Percentiles rank a stretch among this genome's conserved stretches.
Evolutionary conservation across 1,284 basidiomycete species (phyloP).

Genomic region (Tilletia walkeri): DNA sequence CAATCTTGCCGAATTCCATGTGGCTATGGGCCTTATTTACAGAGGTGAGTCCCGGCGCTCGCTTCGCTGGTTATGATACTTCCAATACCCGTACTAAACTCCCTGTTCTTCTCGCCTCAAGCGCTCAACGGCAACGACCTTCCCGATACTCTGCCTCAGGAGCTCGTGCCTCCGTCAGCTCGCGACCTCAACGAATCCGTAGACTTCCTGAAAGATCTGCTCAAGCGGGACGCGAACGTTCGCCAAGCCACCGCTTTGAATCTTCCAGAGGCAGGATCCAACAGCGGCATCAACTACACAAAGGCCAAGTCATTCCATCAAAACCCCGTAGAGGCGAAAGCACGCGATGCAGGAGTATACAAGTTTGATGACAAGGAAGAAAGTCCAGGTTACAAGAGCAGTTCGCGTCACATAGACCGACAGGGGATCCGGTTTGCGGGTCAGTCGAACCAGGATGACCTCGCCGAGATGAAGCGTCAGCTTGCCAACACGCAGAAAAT

Average conservation of each 20-base stretch:
- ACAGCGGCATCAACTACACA: slow-evolving; percentile 57
- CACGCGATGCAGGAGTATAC: slow-evolving; percentile 88
- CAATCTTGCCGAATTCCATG: slow-evolving; percentile 94
- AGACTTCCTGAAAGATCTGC: slow-evolving; percentile 82
- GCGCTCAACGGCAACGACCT: slow-evolving; percentile 78
- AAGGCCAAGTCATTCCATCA: slow-evolving; percentile 70
- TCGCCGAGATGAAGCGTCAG: slow-evolving; percentile 82
- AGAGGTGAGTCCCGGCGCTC: slow-evolving; percentile 66
- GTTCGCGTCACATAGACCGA: slow-evolving; percentile 82
- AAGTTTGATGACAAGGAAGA: slow-evolving; percentile 68
- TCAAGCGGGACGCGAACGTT: slow-evolving; percentile 71
- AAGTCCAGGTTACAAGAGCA: slow-evolving; percentile 73
- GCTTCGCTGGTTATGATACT: too few species aligned
- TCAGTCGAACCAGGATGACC: slow-evolving; percentile 66
- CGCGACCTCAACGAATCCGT: slow-evolving; percentile 88
- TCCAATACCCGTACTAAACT: not conserved
- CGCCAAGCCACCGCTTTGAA: slow-evolving; percentile 58
- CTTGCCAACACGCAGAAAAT: slow-evolving; percentile 77
- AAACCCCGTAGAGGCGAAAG: slow-evolving; percentile 60
- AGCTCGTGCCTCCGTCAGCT: slow-evolving; percentile 88
- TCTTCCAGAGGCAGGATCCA: slow-evolving; percentile 53
- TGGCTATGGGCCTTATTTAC: slow-evolving; percentile 98
- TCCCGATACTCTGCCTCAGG: slow-evolving; percentile 79
- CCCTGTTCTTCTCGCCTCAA: not conserved
- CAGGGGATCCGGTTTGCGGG: slow-evolving; percentile 75